These are phyloP conservation scores for Myxozyma neotropica DNA, from an alignment of 805 yeast genomes.

Conservation along the genomic window DNA sequence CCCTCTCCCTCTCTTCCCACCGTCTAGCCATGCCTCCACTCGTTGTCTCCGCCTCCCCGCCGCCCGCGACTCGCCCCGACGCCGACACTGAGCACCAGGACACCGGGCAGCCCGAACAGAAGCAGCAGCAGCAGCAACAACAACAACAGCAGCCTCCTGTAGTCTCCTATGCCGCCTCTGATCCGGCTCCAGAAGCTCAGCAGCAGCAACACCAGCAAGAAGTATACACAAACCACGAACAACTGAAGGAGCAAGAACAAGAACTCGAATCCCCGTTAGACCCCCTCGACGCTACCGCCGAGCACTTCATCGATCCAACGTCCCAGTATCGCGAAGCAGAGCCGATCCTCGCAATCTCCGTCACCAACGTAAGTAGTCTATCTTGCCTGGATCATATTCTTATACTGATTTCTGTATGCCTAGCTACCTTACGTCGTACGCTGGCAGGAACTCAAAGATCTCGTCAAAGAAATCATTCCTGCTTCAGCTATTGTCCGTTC, in stretches of 20 bases:
- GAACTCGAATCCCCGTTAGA: not conserved
- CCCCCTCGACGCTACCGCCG: not conserved
- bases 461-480: slow-evolving; percentile 31
- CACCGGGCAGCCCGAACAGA: no score
- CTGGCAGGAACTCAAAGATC: slow-evolving; percentile 36
- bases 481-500: slow-evolving; percentile 25
- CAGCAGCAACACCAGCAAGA: no score
- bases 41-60: no score
- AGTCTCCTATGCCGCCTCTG: not conserved
- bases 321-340: not conserved
- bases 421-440: slow-evolving; percentile 33
- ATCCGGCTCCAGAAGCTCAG: not conserved
- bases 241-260: not conserved
- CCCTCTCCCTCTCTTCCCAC: no score
- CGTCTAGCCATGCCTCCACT: no score
- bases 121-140: no score
- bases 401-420: not conserved
- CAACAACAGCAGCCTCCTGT: no score
- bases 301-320: not conserved
- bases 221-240: no score
- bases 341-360: slow-evolving; percentile 10
- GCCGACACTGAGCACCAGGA: no score
- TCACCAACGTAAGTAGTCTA: slow-evolving; percentile 10
- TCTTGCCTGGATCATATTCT: no score
- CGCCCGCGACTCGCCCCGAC: no score